phyloP scores from a whole-genome alignment of 805 yeast genomes.

The Metschnikowia chrysomelidarum region DNA sequence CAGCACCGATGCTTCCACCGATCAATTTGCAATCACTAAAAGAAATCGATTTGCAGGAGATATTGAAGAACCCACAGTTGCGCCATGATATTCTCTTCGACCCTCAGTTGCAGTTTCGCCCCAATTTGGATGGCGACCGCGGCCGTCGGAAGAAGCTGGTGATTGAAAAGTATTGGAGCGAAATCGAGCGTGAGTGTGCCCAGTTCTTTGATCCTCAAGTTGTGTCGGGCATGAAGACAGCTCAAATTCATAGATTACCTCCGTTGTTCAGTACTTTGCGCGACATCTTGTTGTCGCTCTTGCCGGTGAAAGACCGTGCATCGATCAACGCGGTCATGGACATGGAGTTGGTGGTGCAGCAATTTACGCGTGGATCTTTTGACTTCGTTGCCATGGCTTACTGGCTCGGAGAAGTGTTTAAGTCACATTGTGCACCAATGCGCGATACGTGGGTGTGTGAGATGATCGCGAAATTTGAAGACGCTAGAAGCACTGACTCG shows the following conservation, averaged over 20 bases:
- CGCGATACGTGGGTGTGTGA: constrained; percentile 86
- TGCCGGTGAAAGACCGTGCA: constrained; percentile 73
- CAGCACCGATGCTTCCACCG: constrained; percentile 65
- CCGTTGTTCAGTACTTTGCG: constrained; percentile 73
- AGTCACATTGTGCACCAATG: constrained; percentile 94
- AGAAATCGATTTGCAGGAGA: constrained; percentile 86
- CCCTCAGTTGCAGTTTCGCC: constrained; percentile 88
- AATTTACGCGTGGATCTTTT: constrained; percentile 65
- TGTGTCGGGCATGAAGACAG: constrained; percentile 15
- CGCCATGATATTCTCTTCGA: constrained; percentile 92
- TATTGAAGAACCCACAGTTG: constrained; percentile 85
- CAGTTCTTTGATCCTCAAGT: constrained; percentile 30
- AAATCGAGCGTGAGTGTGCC: constrained; percentile 66
- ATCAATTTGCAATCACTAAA: constrained; percentile 75
- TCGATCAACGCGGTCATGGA: constrained; percentile 72
- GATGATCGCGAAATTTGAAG: constrained; percentile 61
- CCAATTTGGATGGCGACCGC: constrained; percentile 87
- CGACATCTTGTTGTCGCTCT: constrained; percentile 68
- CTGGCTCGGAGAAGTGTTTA: constrained; percentile 76
- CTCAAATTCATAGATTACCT: constrained; percentile 50
- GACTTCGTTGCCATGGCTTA: constrained; percentile 67
- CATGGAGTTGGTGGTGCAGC: constrained; percentile 72
- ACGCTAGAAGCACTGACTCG: constrained; percentile 47
- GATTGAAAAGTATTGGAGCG: constrained; percentile 82
- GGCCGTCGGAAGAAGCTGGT: constrained; percentile 73